Evolutionary conservation across 495 filamentous ascomycete genomes (phyloP).

Genomic region (Gamarada debralockiae): DNA sequence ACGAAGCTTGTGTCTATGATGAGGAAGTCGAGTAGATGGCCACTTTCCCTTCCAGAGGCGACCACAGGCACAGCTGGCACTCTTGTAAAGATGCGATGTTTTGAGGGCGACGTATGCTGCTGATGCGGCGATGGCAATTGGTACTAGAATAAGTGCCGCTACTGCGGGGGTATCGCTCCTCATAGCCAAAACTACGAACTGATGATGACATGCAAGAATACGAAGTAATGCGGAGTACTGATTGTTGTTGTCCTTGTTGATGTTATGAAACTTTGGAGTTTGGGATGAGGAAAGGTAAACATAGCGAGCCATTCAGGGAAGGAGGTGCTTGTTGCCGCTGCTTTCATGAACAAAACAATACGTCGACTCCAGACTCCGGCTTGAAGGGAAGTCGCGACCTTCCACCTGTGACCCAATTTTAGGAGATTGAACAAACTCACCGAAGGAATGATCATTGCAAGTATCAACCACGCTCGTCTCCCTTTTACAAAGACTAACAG

Average conservation of each 20-base stretch:
- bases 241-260: too few species aligned
- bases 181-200: conserved; percentile 32
- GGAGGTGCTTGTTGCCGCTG: too few species aligned
- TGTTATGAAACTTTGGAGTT: too few species aligned
- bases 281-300: conserved; percentile 10
- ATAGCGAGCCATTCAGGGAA: too few species aligned
- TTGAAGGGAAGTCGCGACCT: too few species aligned
- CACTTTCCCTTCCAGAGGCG: conserved; percentile 13
- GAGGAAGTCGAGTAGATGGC: neutral
- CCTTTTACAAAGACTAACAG: too few species aligned
- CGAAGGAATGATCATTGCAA: too few species aligned
- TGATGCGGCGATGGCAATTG: conserved; percentile 43
- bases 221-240: conserved; percentile 6
- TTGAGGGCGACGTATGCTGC: conserved; percentile 43
- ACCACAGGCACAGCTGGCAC: neutral
- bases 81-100: conserved; percentile 17
- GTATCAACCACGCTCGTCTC: too few species aligned
- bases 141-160: conserved; percentile 51
- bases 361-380: too few species aligned
- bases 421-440: too few species aligned
- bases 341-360: too few species aligned
- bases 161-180: conserved; percentile 31
- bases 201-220: conserved; percentile 22
- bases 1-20: conserved; percentile 21
- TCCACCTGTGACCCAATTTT: too few species aligned